A percentile compares a stretch with the other conserved stretches of the same genome.
Conservation (phyloP, 129 eudicot species). For the Dittrichia graveolens region DNA sequence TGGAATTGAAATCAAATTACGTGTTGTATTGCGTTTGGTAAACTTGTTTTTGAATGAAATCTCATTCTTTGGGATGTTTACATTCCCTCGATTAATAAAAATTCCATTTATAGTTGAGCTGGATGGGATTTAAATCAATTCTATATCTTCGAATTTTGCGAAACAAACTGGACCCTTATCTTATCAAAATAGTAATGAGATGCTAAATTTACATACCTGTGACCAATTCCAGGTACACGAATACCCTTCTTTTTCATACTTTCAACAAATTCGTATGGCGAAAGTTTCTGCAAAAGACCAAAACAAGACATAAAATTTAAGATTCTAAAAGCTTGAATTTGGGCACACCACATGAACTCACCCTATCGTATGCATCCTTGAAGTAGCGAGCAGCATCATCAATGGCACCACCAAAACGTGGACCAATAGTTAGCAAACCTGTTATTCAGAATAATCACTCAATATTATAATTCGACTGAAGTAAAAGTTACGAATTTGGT, state of each 20-base stretch:
- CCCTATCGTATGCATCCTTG: conserved; percentile 93
- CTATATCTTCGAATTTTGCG: too few species aligned
- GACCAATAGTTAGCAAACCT: conserved; percentile 94
- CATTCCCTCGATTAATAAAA: too few species aligned
- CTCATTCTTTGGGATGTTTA: too few species aligned
- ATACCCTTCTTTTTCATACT: conserved; percentile 97
- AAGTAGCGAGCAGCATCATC: conserved; percentile 98
- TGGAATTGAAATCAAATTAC: too few species aligned
- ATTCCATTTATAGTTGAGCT: too few species aligned
- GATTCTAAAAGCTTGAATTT: background rate
- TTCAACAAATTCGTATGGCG: conserved; percentile 90
- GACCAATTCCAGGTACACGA: conserved; percentile 97
- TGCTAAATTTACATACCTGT: conserved; percentile 50
- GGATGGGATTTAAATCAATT: too few species aligned
- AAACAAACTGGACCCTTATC: too few species aligned
- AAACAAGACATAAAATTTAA: conserved; percentile 10
- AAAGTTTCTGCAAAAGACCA: conserved; percentile 67
- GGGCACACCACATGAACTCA: conserved; percentile 35
- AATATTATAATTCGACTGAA: background rate
- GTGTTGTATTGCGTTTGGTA: too few species aligned
- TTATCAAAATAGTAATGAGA: background rate
- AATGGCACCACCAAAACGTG: conserved; percentile 92
- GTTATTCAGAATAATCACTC: conserved; percentile 29
- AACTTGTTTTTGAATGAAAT: too few species aligned
- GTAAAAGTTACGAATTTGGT: background rate